Conservation (phyloP, 192 early-diverging fungal genomes). For the Polychytrium aggregatum region DNA sequence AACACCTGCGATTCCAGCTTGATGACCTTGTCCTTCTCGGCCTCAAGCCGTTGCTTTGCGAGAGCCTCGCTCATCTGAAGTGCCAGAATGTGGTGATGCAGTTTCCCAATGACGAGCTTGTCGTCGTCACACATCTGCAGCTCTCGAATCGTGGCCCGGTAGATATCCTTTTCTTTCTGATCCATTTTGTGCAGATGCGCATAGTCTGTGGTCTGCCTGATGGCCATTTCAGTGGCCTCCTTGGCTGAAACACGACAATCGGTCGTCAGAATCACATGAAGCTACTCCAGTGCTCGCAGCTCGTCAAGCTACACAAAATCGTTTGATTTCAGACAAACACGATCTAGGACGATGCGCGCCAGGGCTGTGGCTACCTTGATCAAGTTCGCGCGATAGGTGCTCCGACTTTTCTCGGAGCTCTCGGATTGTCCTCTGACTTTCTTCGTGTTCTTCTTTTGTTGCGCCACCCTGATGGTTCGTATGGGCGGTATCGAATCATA, state of each 20-base stretch:
- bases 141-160: slow-evolving; percentile 32
- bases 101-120: slow-evolving; percentile 43
- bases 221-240: slow-evolving; percentile 36
- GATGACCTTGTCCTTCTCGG: slow-evolving; percentile 11
- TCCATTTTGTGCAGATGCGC: slow-evolving; percentile 15
- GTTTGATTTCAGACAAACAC: no score
- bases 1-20: slow-evolving; percentile 6
- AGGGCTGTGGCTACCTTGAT: no score
- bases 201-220: no score
- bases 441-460: slow-evolving; percentile 13
- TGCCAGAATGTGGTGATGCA: slow-evolving; percentile 41
- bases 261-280: no score
- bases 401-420: no score
- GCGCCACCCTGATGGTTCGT: slow-evolving; percentile 26
- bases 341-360: no score
- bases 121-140: slow-evolving; percentile 45
- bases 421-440: no score
- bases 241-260: no score
- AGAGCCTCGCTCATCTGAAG: slow-evolving; percentile 35
- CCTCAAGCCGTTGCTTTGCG: slow-evolving; percentile 16
- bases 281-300: no score
- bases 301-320: no score
- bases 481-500: no score
- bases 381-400: no score
- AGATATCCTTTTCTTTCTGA: slow-evolving; percentile 32